Evolutionary conservation across 305 asterid genomes (phyloP).

Genomic region (Solanum hybrid): DNA sequence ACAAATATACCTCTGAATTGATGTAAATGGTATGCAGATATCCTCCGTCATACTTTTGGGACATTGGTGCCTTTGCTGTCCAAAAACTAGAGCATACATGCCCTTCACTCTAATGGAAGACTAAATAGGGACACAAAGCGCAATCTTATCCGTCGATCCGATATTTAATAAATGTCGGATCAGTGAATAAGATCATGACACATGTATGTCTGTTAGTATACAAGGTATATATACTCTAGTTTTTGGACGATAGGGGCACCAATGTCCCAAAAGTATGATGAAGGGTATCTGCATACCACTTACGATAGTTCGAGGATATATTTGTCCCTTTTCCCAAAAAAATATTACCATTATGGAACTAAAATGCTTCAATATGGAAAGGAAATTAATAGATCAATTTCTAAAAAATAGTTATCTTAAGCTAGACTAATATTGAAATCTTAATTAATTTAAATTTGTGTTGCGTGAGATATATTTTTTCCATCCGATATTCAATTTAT

Average conservation of each 20-base stretch:
- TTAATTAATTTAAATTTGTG: background rate
- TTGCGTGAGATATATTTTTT: background rate
- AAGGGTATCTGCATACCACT: background rate
- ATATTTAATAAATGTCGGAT: no score
- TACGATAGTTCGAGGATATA: no score
- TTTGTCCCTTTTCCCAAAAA: background rate
- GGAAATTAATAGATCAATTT: background rate
- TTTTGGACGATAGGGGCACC: rapidly evolving
- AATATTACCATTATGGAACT: background rate
- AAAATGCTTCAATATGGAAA: background rate
- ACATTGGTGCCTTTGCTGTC: rapidly evolving
- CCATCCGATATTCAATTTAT: no score
- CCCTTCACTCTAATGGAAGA: background rate
- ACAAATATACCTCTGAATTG: no score
- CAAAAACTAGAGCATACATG: no score
- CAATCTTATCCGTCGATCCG: no score
- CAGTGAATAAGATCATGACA: no score
- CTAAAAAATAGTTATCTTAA: background rate
- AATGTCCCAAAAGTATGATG: no score
- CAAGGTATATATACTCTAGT: no score
- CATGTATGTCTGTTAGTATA: no score
- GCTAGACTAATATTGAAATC: background rate
- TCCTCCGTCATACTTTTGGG: background rate
- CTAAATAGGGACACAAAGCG: background rate
- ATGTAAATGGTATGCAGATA: no score